A percentile compares a stretch with the other conserved stretches of the same genome.
Conservation (phyloP, 371 early-diverging fungal genomes). For the Apophysomyces ossiformis region DNA sequence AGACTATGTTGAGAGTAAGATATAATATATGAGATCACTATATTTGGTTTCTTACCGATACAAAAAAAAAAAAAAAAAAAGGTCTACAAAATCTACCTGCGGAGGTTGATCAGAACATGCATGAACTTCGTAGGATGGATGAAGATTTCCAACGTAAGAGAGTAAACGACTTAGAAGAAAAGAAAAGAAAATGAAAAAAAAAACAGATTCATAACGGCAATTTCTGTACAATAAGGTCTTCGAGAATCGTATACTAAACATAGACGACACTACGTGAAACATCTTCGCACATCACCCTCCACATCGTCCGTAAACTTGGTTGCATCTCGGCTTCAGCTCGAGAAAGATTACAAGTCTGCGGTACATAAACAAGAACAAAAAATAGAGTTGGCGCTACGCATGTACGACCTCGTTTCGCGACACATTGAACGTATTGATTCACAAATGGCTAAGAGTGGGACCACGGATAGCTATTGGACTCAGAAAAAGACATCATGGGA, state of each 20-base stretch:
- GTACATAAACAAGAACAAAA: conserved; percentile 57
- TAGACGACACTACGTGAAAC: conserved; percentile 31
- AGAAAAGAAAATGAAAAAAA: conserved; percentile 1
- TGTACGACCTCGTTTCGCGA: conserved; percentile 53
- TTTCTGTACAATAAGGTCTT: conserved; percentile 12
- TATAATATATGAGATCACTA: neutral
- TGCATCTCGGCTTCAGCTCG: conserved; percentile 36
- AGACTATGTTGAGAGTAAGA: conserved; percentile 58
- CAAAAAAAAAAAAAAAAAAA: conserved; percentile 1
- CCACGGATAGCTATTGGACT: conserved; percentile 42
- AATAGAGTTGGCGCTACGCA: conserved; percentile 50
- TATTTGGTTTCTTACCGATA: neutral
- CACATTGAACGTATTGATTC: conserved; percentile 58
- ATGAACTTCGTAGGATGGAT: conserved; percentile 57
- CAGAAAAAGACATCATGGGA: conserved; percentile 18
- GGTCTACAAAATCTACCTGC: conserved; percentile 55
- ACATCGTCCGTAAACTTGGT: conserved; percentile 25
- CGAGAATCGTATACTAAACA: conserved; percentile 37
- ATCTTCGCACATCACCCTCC: conserved; percentile 16
- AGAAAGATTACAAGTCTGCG: conserved; percentile 50
- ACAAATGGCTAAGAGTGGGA: conserved; percentile 47
- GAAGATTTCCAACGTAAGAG: conserved; percentile 55
- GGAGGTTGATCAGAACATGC: conserved; percentile 61
- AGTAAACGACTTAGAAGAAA: neutral
- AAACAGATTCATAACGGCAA: conserved; percentile 22